A percentile compares a stretch with the other conserved stretches of the same genome.
Evolutionary conservation across 176 grass and related monocot genomes (phyloP).

Genomic region (Musa schizocarpa): DNA sequence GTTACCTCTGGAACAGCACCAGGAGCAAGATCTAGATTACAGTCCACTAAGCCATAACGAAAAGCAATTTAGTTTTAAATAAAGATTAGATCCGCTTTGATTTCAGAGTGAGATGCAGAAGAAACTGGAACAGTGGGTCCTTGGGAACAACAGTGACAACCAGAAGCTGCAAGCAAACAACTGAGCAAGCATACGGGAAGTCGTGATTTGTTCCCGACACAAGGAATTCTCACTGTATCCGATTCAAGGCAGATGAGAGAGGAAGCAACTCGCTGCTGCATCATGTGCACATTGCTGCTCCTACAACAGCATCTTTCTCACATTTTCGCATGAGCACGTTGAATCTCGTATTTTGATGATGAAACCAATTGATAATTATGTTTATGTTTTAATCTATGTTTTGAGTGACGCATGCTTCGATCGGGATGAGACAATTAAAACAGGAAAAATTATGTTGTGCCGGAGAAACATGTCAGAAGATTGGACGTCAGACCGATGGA

Average conservation of each 20-base stretch:
- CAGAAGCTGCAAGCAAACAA: neutral
- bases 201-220: slow-evolving; percentile 20
- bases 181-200: slow-evolving; percentile 7
- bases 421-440: too few species aligned
- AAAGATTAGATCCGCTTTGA: slow-evolving; percentile 1
- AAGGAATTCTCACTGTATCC: neutral
- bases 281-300: neutral
- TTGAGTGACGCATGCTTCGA: too few species aligned
- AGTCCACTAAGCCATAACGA: too few species aligned
- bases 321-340: neutral
- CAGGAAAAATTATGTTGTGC: too few species aligned
- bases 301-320: neutral
- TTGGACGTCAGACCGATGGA: too few species aligned
- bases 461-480: too few species aligned
- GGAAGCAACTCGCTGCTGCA: neutral
- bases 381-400: too few species aligned
- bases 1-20: too few species aligned
- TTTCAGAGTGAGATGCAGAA: neutral
- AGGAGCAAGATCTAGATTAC: too few species aligned
- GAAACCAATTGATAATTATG: too few species aligned
- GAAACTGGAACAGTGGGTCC: neutral
- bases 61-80: neutral
- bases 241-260: slow-evolving; percentile 20
- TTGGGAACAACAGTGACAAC: slow-evolving; percentile 9
- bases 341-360: too few species aligned